Base-by-base conservation (phyloP, 2,329 filamentous ascomycete genomes). In the Fusarium oligoseptatum region DNA sequence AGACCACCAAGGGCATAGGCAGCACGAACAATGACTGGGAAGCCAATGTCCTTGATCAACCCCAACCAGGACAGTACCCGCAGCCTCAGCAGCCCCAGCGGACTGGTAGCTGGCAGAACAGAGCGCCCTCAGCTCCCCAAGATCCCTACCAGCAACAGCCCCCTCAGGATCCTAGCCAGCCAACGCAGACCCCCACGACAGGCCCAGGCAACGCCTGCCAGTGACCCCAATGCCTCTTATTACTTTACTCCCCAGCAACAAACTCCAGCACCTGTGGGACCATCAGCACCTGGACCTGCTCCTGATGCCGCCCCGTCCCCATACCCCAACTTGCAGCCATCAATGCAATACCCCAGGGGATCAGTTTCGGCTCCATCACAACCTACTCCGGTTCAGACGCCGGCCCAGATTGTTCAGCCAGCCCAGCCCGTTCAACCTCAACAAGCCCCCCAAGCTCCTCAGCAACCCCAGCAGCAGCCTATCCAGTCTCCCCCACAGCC, bases 1-100 rank as follows among this genome's bases (percentile, higher is more conserved):
- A 98, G 90, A 77, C 97, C 97, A 84, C 97, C 97, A 11, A 99
- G 90, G 62, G 97, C 97, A 82, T 98, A 99, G 15, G 97, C 97
- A 74, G 97, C 97, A 83, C 97, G 93, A 66, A 98, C 95, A 81
- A 99, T 99, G 81, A 99, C 95, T 29, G 97, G 97, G 85, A 96
- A 99, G 55, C 95, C 95, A 82, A 99, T 98, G 77, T 92, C 90
- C 83, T 97, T 93, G 75, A 98, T n/a, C n/a, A n/a, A n/a, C n/a
- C n/a, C n/a, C n/a, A n/a, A n/a, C n/a, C n/a, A n/a, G n/a, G n/a
- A n/a, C n/a, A n/a, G n/a, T n/a, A n/a, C n/a, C n/a, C n/a, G n/a
- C n/a, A n/a, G n/a, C n/a, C n/a, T n/a, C n/a, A 85, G 45, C 84
- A 86, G 58, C 78, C 82, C 3, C 88, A 89, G 75, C 82, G 86